Percentiles rank a stretch among this genome's conserved stretches.
Evolutionary conservation across 139 green algal genomes (phyloP).

Genomic region (Chlorella ohadii): DNA sequence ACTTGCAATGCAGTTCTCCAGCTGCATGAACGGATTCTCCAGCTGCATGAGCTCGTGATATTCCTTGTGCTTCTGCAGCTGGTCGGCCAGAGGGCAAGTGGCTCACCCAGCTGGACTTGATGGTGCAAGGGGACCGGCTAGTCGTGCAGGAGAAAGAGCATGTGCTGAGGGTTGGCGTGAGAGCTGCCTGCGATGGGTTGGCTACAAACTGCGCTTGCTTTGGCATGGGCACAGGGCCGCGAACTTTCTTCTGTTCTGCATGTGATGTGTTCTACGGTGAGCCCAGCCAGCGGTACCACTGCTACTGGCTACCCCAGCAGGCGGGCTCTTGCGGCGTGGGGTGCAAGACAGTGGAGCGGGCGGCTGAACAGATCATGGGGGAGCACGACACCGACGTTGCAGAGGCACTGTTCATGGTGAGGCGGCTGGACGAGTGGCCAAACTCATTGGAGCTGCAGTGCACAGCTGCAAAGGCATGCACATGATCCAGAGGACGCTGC

Average conservation of each 20-base stretch:
- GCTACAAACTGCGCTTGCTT: too few species aligned
- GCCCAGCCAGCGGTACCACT: neutral
- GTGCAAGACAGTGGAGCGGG: slow-evolving; percentile 81
- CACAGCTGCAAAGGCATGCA: too few species aligned
- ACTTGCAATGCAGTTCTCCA: too few species aligned
- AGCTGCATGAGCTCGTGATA: neutral
- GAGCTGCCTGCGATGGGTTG: too few species aligned
- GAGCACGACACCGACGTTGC: slow-evolving; percentile 77
- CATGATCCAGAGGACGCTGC: too few species aligned
- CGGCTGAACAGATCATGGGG: slow-evolving; percentile 70
- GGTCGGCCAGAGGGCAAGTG: slow-evolving; percentile 72
- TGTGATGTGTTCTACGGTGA: neutral
- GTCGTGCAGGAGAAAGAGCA: slow-evolving; percentile 64
- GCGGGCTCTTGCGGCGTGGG: slow-evolving; percentile 63
- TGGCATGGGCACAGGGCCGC: too few species aligned
- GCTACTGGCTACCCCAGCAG: slow-evolving; percentile 15
- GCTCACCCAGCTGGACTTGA: slow-evolving; percentile 78
- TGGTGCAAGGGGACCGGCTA: slow-evolving; percentile 64
- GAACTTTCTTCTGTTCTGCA: neutral
- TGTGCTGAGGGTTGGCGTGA: slow-evolving; percentile 31
- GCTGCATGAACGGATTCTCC: too few species aligned
- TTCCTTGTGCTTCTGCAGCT: neutral
- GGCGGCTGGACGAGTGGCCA: too few species aligned
- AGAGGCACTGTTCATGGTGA: slow-evolving; percentile 58
- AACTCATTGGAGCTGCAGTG: too few species aligned